Percentiles rank a stretch among this genome's conserved stretches.
These are phyloP conservation scores for Rubia occidens DNA, from an alignment of 305 asterid species.

Conservation along the genomic window DNA sequence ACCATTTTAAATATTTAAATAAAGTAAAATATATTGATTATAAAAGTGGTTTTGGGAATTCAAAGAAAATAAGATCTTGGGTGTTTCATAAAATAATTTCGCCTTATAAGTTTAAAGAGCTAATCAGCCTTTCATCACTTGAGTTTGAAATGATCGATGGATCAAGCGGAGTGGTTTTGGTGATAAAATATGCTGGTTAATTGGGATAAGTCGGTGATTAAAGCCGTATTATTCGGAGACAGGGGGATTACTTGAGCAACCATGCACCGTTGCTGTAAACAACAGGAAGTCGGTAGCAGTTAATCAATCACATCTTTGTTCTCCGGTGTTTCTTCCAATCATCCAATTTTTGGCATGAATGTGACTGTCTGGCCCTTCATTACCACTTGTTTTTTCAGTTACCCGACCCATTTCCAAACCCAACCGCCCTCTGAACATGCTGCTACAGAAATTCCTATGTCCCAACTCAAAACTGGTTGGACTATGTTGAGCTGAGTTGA, in stretches of 20 bases:
- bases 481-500: too few species aligned
- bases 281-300: not conserved
- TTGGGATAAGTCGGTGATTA: not conserved
- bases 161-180: not conserved
- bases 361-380: not conserved
- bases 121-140: too few species aligned
- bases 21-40: too few species aligned
- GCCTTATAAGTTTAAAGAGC: too few species aligned
- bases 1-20: too few species aligned
- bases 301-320: conserved; percentile 7
- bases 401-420: conserved; percentile 3
- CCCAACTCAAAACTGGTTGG: too few species aligned
- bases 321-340: conserved; percentile 2
- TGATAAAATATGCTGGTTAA: too few species aligned
- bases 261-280: not conserved
- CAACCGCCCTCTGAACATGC: not conserved
- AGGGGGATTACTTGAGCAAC: not conserved
- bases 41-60: too few species aligned
- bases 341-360: not conserved
- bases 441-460: not conserved
- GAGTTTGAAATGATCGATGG: too few species aligned
- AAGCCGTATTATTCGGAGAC: not conserved
- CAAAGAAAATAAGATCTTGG: too few species aligned
- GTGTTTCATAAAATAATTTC: too few species aligned
- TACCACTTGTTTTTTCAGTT: not conserved